Percentiles rank a stretch among this genome's conserved stretches.
Conservation (phyloP, 441 rosid species). For the Brassica balearica region DNA sequence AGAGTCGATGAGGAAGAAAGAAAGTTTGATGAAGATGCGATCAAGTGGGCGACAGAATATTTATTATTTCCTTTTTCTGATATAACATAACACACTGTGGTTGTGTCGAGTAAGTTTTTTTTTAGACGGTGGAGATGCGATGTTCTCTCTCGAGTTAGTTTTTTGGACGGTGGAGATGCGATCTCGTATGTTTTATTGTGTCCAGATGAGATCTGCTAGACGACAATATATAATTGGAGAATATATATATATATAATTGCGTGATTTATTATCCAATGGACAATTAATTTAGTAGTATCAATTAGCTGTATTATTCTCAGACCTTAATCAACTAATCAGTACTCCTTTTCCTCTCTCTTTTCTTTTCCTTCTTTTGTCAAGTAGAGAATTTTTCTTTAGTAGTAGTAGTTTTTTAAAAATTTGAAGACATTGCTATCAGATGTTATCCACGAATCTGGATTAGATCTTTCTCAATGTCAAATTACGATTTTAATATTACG, state of each 20-base stretch:
- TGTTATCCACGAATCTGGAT: conserved; percentile 5
- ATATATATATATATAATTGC: not conserved
- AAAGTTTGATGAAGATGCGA: not conserved
- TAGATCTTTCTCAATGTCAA: not conserved
- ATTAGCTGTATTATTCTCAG: conserved; percentile 2
- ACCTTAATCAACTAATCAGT: not conserved
- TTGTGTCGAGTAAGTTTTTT: not conserved
- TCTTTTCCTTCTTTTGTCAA: not conserved
- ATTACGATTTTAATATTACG: not conserved
- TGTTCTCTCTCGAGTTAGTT: not conserved
- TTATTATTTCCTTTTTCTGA: not conserved
- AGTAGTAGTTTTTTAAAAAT: not conserved
- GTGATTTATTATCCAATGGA: not conserved
- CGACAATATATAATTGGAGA: not conserved
- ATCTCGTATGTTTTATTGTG: not conserved
- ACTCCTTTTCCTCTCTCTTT: not conserved
- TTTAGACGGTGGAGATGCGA: conserved; percentile 24
- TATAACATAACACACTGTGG: not conserved
- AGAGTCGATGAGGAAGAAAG: not conserved
- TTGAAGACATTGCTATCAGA: not conserved
- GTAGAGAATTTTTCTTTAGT: not conserved
- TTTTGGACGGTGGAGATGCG: not conserved
- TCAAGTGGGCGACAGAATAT: conserved; percentile 33
- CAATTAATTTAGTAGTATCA: not conserved
- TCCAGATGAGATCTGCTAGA: conserved; percentile 2